Evolutionary conservation across 1,284 basidiomycete genomes (phyloP).

Genomic region (Porodaedalea pini): DNA sequence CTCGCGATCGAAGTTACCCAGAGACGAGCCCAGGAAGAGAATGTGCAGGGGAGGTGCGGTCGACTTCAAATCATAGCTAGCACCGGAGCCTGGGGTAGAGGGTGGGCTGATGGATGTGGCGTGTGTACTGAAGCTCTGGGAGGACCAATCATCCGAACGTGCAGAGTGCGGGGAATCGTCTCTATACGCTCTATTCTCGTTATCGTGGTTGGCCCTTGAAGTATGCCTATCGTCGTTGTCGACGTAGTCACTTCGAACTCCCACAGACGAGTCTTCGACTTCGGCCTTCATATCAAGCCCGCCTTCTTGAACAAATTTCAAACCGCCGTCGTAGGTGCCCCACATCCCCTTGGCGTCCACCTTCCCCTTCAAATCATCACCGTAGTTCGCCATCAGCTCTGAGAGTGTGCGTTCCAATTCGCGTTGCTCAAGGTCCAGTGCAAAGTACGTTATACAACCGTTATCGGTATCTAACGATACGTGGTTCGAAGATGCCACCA

Average conservation of each 20-base stretch:
- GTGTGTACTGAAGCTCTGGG: conserved; percentile 8
- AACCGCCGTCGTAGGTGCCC: conserved; percentile 85
- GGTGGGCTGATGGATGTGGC: conserved; percentile 31
- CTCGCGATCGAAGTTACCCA: conserved; percentile 87
- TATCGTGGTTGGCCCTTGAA: not conserved
- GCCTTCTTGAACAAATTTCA: conserved; percentile 61
- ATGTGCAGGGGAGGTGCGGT: conserved; percentile 62
- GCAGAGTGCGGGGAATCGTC: conserved; percentile 17
- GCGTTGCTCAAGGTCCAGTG: conserved; percentile 86
- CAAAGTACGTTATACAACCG: conserved; percentile 75
- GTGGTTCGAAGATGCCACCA: conserved; percentile 33
- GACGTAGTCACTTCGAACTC: not conserved
- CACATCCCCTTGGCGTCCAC: conserved; percentile 80
- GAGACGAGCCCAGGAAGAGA: conserved; percentile 90
- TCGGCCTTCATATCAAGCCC: conserved; percentile 36
- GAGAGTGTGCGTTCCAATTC: conserved; percentile 82
- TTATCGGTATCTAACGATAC: conserved; percentile 9
- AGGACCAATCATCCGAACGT: conserved; percentile 9
- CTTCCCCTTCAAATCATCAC: conserved; percentile 62
- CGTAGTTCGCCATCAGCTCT: conserved; percentile 65
- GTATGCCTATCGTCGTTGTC: not conserved
- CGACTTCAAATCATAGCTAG: not conserved
- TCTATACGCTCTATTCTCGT: not conserved
- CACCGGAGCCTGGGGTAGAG: conserved; percentile 36
- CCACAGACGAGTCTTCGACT: not conserved